Base-by-base conservation (phyloP, 768 basidiomycete genomes). In the Tricholoma bakamatsutake region DNA sequence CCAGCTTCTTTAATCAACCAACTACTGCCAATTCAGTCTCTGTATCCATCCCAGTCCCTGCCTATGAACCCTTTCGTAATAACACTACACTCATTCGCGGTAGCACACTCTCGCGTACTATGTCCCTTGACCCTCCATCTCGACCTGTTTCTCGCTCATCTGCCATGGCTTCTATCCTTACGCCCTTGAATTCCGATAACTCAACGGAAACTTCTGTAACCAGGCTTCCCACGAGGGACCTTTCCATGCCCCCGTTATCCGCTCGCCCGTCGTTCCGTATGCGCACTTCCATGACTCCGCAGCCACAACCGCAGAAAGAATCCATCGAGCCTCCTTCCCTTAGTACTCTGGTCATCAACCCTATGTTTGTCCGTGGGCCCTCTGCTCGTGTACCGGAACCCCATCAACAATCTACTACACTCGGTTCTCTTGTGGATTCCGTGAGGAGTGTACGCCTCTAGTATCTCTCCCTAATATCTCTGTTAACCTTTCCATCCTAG, bases 271-370 rank as follows among this genome's bases (percentile, higher is more conserved):
- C 77, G 18, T 81, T 84, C 64, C 81, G 84, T 31, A 73, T 88
- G 75, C 83, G 87, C 60, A 76, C 81, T 18, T 85, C 86, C 9
- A 73, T 88, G 57, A 89, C 88, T 6, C 89, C 89, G 7, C 85
- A 85, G 63, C 85, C 85, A 7, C 54, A 52, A 27, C 69, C 60
- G 43, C 54, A 56, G 61, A 61, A 84, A 61, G 80, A 85, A 59
- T 67, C 70, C 33, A 85, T 86, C 18, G 87, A 89, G 59, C 89
- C 89, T 5, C 89, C 89, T 27, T 77, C 87, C 5, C 68, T 90
- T 30, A 76, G 77, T 28, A 59, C 79, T 52, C 78, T 91, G 39
- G 74, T 77, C 57, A 77, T 81, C 28, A 84, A 87, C 62, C 88
- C 88, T 18, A 74, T 79, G 54, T 90, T 90, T 63, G 78, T 91